Base-by-base conservation (phyloP, 2,329 filamentous ascomycete species). In the Fusarium irregulare region DNA sequence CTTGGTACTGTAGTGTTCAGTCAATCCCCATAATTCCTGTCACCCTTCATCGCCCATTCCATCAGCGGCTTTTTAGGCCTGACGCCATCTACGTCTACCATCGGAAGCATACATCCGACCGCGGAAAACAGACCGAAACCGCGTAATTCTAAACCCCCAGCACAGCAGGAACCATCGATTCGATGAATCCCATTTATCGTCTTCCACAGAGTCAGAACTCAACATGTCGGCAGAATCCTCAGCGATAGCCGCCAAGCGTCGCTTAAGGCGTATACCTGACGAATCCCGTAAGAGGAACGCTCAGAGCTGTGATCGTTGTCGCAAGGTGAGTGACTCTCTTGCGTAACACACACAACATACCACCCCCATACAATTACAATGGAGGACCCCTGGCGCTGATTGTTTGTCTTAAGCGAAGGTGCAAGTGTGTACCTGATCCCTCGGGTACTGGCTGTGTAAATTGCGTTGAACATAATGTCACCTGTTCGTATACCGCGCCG, bases 221-320 rank as follows among this genome's bases (percentile, higher is more conserved):
- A 55, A 42, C 30, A 51, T 56, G 50, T 57, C 68, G 11, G 32
- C 32, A 13, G 72, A 75, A 44, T 65, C 71, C 13, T 56, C 64
- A 20, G 62, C 70, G 6, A 69, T 72, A 28, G 71, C 76, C 48
- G 63, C 63, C 18, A 78, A 76, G 50, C 72, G 76, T 55, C 74
- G 76, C 40, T 64, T 73, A 49, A 70, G 79, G 27, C 77, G 78
- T 21, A 78, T 80, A 28, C 79, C 79, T 13, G 76, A 79, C 45
- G 75, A 79, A 54, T 75, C 76, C 37, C 75, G 78, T 46, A 80
- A 81, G 58, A 72, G 79, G 28, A 77, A 76, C 34, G 74, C 75
- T 7, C 78, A 79, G 53, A 80, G 78, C 56, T 80, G 80, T 57
- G 79, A 80, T 61, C 74, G 78, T 18, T 81, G 78, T 66, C 71